Conservation (phyloP, 1,139 yeast species). For the Suhomyces choctaworum region DNA sequence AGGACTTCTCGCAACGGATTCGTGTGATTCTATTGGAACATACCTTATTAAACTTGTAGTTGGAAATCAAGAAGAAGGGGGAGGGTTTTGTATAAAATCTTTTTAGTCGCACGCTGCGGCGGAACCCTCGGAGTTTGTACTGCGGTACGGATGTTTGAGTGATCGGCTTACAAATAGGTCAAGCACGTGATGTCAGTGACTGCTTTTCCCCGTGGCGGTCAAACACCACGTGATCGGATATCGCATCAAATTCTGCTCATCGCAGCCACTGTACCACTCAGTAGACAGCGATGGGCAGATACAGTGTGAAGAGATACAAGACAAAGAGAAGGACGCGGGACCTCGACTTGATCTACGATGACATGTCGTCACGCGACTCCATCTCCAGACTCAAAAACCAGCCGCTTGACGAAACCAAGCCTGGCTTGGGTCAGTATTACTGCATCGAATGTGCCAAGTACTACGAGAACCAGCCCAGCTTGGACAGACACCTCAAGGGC, state of each 20-base stretch:
- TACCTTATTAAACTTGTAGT: constrained; percentile 25
- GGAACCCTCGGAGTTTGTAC: constrained; percentile 3
- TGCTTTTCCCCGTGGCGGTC: constrained; percentile 5
- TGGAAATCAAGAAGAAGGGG: constrained; percentile 11
- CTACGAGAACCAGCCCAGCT: constrained; percentile 74
- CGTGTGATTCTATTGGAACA: too few species aligned
- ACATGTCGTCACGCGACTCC: constrained; percentile 63
- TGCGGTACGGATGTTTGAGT: constrained; percentile 7
- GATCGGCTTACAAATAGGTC: not conserved
- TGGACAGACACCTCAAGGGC: constrained; percentile 69
- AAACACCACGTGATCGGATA: constrained; percentile 2
- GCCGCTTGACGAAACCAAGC: constrained; percentile 82
- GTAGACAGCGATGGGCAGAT: constrained; percentile 97
- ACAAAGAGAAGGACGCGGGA: constrained; percentile 85
- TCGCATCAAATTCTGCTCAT: constrained; percentile 7
- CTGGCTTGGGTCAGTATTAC: constrained; percentile 93
- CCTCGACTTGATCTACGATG: constrained; percentile 78
- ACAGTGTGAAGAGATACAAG: constrained; percentile 71
- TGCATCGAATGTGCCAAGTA: constrained; percentile 94
- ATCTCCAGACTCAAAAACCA: constrained; percentile 71
- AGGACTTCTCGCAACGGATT: too few species aligned
- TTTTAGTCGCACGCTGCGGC: constrained; percentile 5
- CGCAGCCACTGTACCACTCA: too few species aligned
- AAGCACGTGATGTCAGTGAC: constrained; percentile 13
- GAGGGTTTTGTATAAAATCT: constrained; percentile 9